Evolutionary conservation across 768 basidiomycete genomes (phyloP).

Genomic region (Pholiota microspora): DNA sequence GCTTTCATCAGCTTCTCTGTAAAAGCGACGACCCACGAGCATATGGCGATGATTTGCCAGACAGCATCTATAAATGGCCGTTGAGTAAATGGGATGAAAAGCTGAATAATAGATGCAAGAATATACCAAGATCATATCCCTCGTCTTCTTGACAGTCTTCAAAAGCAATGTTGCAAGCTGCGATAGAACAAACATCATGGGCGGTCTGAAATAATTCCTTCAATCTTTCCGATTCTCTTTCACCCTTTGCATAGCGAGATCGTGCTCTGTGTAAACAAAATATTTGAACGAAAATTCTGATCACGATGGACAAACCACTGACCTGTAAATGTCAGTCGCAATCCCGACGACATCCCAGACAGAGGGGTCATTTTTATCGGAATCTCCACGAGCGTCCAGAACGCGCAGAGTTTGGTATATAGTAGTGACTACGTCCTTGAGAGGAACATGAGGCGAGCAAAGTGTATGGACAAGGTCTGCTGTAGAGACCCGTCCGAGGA

Average conservation of each 20-base stretch:
- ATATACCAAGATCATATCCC: slow-evolving; percentile 61
- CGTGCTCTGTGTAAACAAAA: slow-evolving; percentile 5
- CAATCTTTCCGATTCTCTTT: slow-evolving; percentile 37
- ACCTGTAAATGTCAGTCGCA: slow-evolving; percentile 51
- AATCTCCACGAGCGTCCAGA: slow-evolving; percentile 34
- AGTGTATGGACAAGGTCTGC: slow-evolving; percentile 62
- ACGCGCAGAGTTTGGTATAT: slow-evolving; percentile 45
- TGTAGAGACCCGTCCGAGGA: slow-evolving; percentile 51
- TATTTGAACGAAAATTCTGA: not conserved
- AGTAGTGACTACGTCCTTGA: slow-evolving; percentile 42
- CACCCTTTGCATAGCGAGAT: slow-evolving; percentile 19
- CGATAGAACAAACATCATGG: slow-evolving; percentile 65
- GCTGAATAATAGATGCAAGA: not conserved
- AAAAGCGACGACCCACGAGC: slow-evolving; percentile 60
- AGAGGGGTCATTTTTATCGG: slow-evolving; percentile 32
- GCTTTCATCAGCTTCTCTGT: slow-evolving; percentile 60
- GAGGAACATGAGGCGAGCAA: slow-evolving; percentile 36
- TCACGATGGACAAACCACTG: slow-evolving; percentile 20
- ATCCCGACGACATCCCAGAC: slow-evolving; percentile 41
- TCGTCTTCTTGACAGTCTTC: slow-evolving; percentile 62
- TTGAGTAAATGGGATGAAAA: slow-evolving; percentile 1
- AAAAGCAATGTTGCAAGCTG: slow-evolving; percentile 61
- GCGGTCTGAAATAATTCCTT: slow-evolving; percentile 56
- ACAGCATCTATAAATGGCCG: slow-evolving; percentile 50
- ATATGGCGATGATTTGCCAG: slow-evolving; percentile 70